phyloP scores from a whole-genome alignment of 2,329 filamentous ascomycete genomes.

The Fusarium sp. region DNA sequence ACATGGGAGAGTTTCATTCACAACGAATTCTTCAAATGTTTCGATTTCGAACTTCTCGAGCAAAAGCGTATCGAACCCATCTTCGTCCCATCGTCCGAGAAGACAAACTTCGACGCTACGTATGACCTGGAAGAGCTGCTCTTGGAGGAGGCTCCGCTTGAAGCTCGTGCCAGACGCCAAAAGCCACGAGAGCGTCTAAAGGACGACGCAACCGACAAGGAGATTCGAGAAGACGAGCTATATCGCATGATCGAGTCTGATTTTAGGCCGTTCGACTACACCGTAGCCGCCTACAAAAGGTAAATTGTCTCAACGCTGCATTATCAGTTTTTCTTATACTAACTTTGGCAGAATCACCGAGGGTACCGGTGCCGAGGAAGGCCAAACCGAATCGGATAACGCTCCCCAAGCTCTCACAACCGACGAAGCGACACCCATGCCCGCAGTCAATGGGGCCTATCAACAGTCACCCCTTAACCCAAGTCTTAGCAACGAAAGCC shows the following conservation, averaged over 20 bases:
- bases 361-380: slow-evolving; percentile 40
- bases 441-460: slow-evolving; percentile 50
- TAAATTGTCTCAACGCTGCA: slow-evolving; percentile 58
- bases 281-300: slow-evolving; percentile 82
- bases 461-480: slow-evolving; percentile 48
- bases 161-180: slow-evolving; percentile 91
- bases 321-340: slow-evolving; percentile 25
- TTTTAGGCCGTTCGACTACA: slow-evolving; percentile 97
- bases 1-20: slow-evolving; percentile 88
- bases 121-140: slow-evolving; percentile 96
- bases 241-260: slow-evolving; percentile 95
- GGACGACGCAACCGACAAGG: slow-evolving; percentile 94
- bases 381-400: slow-evolving; percentile 32
- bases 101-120: slow-evolving; percentile 99
- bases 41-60: slow-evolving; percentile 89
- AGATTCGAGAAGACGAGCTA: slow-evolving; percentile 94
- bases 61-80: slow-evolving; percentile 91
- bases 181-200: slow-evolving; percentile 93
- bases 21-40: slow-evolving; percentile 88
- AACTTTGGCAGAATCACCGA: slow-evolving; percentile 58
- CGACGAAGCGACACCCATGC: slow-evolving; percentile 63
- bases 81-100: slow-evolving; percentile 94
- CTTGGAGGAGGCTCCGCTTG: slow-evolving; percentile 93
- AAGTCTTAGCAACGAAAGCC: slow-evolving; percentile 48
- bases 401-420: slow-evolving; percentile 66